Percentiles rank a stretch among this genome's conserved stretches.
These are phyloP conservation scores for Penicillium polonicum DNA, from an alignment of 2,329 filamentous ascomycete genomes.

Conservation along the genomic window DNA sequence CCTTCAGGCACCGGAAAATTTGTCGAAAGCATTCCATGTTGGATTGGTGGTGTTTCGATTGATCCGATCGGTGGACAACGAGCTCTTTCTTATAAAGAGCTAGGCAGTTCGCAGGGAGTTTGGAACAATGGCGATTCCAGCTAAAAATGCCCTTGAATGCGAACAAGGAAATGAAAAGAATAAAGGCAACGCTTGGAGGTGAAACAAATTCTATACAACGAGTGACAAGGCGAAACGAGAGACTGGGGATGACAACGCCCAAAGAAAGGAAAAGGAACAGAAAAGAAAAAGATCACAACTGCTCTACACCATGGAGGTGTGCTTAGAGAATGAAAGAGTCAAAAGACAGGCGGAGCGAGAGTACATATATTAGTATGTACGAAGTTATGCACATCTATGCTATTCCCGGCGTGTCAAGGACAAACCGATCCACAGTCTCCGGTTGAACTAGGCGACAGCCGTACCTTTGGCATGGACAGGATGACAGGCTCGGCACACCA, in stretches of 20 bases:
- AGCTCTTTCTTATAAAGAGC: constrained; percentile 6
- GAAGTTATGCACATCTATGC: constrained; percentile 27
- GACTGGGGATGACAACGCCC: constrained; percentile 17
- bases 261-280: constrained; percentile 16
- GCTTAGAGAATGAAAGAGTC: constrained; percentile 8
- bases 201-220: constrained; percentile 22
- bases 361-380: constrained; percentile 23
- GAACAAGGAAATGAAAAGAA: constrained; percentile 7
- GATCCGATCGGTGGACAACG: background rate
- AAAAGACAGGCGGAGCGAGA: constrained; percentile 9
- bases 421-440: constrained; percentile 22
- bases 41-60: background rate
- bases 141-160: constrained; percentile 1
- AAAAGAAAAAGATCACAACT: constrained; percentile 17
- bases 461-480: constrained; percentile 24
- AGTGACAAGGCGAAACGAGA: constrained; percentile 27
- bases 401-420: constrained; percentile 23
- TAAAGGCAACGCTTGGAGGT: constrained; percentile 15
- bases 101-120: background rate
- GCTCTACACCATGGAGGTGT: constrained; percentile 32
- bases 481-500: constrained; percentile 23
- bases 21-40: constrained; percentile 40
- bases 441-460: constrained; percentile 23
- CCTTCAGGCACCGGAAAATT: constrained; percentile 35
- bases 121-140: background rate